These are phyloP conservation scores for Coemansia sp. DNA, from an alignment of 192 early-diverging fungal genomes.

Conservation along the genomic window DNA sequence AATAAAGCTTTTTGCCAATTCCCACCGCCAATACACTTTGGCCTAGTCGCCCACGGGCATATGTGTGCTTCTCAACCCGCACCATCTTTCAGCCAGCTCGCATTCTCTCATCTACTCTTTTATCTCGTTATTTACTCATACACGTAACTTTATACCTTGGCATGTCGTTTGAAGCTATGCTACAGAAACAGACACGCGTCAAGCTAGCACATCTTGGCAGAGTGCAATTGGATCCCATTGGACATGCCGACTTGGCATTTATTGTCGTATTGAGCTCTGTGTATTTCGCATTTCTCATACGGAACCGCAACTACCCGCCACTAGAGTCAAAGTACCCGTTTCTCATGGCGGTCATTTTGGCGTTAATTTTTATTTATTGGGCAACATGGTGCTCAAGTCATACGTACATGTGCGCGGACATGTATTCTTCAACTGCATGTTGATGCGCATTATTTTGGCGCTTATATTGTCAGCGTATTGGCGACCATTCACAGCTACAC, in stretches of 20 bases:
- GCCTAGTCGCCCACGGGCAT: no score
- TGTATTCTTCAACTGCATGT: conserved; percentile 35
- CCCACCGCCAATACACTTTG: no score
- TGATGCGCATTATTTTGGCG: conserved; percentile 41
- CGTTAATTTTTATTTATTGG: conserved; percentile 46
- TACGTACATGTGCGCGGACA: conserved; percentile 38
- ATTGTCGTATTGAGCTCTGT: conserved; percentile 26
- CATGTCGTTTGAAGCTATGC: conserved; percentile 43
- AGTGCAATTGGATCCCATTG: conserved; percentile 42
- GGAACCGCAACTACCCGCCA: conserved; percentile 53
- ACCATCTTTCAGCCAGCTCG: no score
- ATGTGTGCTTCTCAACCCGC: no score
- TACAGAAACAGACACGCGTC: conserved; percentile 23
- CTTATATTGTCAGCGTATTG: conserved; percentile 22
- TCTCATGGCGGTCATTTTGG: conserved; percentile 40
- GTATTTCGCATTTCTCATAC: conserved; percentile 39
- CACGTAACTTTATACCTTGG: no score
- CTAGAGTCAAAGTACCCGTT: conserved; percentile 55
- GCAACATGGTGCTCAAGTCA: conserved; percentile 52
- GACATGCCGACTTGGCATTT: conserved; percentile 33
- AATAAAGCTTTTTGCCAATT: no score
- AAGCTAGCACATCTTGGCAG: conserved; percentile 26
- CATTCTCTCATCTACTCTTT: no score
- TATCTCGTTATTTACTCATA: no score
- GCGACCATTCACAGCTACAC: no score